Evolutionary conservation across 2,329 filamentous ascomycete genomes (phyloP).

Genomic region (Colletotrichum tamarilloi): DNA sequence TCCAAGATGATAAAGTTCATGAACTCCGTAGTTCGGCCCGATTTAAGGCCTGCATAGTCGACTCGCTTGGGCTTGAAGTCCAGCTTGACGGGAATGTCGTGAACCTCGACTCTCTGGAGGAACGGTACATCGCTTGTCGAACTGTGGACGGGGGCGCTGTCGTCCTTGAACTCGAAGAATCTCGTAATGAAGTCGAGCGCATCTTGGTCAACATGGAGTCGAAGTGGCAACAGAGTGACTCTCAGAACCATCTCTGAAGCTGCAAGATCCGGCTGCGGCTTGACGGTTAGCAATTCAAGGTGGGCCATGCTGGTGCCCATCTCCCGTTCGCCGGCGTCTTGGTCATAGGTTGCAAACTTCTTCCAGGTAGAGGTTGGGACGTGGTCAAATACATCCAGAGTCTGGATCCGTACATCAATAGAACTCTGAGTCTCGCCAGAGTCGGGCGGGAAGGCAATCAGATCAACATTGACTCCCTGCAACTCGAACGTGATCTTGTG

Average conservation of each 20-base stretch:
- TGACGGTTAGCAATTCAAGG: conserved; percentile 87
- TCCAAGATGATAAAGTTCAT: conserved; percentile 99
- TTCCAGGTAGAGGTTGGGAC: conserved; percentile 97
- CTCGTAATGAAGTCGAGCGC: conserved; percentile 96
- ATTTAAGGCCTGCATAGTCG: conserved; percentile 91
- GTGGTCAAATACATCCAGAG: conserved; percentile 93
- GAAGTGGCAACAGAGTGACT: conserved; percentile 81
- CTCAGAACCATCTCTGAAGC: conserved; percentile 91
- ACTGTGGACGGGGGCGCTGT: conserved; percentile 64
- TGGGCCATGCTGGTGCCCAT: conserved; percentile 91
- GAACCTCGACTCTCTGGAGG: conserved; percentile 88
- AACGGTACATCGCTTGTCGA: conserved; percentile 82
- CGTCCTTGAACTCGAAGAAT: conserved; percentile 98
- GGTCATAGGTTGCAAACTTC: conserved; percentile 95
- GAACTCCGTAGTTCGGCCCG: conserved; percentile 94
- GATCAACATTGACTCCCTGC: conserved; percentile 82
- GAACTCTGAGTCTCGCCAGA: conserved; percentile 88
- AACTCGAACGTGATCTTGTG: conserved; percentile 98
- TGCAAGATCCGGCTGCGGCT: conserved; percentile 83
- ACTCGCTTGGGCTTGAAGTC: conserved; percentile 99
- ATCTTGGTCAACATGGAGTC: conserved; percentile 96
- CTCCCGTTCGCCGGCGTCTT: conserved; percentile 87
- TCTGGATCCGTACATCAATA: conserved; percentile 82
- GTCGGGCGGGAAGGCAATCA: conserved; percentile 81
- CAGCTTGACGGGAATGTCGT: conserved; percentile 81